Base-by-base conservation (phyloP, 495 filamentous ascomycete genomes). In the Annulohypoxylon maeteangense region DNA sequence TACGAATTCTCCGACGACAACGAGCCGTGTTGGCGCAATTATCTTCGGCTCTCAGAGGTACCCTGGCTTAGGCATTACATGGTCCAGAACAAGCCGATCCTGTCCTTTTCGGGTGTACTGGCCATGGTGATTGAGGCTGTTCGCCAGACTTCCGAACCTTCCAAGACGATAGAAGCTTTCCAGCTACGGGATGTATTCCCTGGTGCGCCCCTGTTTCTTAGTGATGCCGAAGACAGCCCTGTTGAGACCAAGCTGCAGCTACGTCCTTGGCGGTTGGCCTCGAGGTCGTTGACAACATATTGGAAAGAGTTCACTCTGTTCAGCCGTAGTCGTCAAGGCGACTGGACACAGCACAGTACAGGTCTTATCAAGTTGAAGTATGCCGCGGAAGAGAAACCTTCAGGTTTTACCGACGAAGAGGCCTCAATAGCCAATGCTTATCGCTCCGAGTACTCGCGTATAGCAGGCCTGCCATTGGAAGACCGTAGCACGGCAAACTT, bases 51-150 rank as follows among this genome's bases (percentile, higher is more conserved):
- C 3, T 57, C 65, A 2, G 76, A 85, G 45, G 68, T 81, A 4
- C 82, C 83, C 4, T 87, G 84, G 84, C 59, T 85, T 6, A 38
- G 70, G 32, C 79, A 85, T 62, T 82, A 87, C 60, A 78, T 60
- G 31, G 76, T 77, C 44, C 65, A 67, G 0, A 66, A 65, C 7
- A 79, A 81, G 14, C 80, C 85, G 18, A 50, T 87, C 0, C 85
- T 84, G 56, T 84, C 86, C 0, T 74, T 71, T 18, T 81, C 85
- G 10, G 82, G 80, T 0, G 83, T 84, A 44, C 72, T 86, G 0
- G 72, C 78, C 7, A 86, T 87, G 83, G 79, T 71, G 2, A 76
- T 81, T 8, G 85, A 87, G 65, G 86, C 85, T 0, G 75, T 82
- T 6, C 50, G 76, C 1, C 85, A 88, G 63, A 48, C 82, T 27